phyloP scores from a whole-genome alignment of 345 rosid species.

The Odontarrhena argentea region DNA sequence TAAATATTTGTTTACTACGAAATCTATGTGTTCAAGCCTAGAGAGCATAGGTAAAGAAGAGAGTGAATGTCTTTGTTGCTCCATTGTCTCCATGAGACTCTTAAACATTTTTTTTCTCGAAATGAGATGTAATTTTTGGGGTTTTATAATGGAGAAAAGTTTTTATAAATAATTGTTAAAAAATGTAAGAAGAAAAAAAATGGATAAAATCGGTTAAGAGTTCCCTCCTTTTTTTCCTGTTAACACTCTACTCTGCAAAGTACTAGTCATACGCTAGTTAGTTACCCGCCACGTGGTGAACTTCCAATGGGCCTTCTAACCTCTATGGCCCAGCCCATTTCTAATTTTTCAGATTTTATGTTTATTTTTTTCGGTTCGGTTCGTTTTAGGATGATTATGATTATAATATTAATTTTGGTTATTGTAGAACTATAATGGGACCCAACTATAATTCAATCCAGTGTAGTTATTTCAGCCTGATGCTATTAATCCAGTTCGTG shows the following conservation, averaged over 20 bases:
- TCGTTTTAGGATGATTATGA: too few relatives aligned
- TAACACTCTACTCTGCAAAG: constrained; percentile 10
- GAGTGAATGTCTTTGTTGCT: constrained; percentile 46
- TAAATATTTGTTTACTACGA: constrained; percentile 44
- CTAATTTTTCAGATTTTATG: too few relatives aligned
- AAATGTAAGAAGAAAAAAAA: constrained; percentile 22
- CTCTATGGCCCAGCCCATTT: constrained; percentile 1
- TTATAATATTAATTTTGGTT: too few relatives aligned
- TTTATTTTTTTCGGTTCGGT: too few relatives aligned
- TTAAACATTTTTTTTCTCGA: neutral
- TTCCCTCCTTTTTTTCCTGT: constrained; percentile 44
- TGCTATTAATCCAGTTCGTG: too few relatives aligned
- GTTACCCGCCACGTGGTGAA: constrained; percentile 19
- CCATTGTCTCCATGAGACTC: constrained; percentile 50
- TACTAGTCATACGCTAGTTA: constrained; percentile 41
- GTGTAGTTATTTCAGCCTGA: too few relatives aligned
- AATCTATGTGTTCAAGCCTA: constrained; percentile 77
- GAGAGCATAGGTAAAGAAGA: constrained; percentile 57
- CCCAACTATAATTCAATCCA: too few relatives aligned
- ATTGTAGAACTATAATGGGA: too few relatives aligned
- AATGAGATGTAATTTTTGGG: neutral
- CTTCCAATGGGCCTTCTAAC: neutral
- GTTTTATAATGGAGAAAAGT: constrained; percentile 14
- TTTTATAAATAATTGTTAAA: neutral
- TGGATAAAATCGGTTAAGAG: constrained; percentile 36